phyloP scores from a whole-genome alignment of 2,329 filamentous ascomycete species.

The Arthrobotrys pseudoclavata region DNA sequence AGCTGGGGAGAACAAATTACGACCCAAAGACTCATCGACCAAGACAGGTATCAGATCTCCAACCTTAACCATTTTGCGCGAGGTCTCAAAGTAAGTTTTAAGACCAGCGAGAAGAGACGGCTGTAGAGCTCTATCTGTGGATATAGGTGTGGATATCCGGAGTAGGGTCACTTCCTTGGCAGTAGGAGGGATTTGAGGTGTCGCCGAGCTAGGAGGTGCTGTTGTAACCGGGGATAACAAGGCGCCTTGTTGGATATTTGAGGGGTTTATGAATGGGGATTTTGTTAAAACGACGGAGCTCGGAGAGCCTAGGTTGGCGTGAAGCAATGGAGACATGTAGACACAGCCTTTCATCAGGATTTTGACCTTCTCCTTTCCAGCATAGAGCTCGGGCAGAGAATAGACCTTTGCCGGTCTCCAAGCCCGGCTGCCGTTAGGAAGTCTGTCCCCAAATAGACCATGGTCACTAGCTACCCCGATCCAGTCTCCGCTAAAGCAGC shows the following conservation, averaged over 20 bases:
- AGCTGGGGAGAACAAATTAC: conserved; percentile 81
- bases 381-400: conserved; percentile 82
- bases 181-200: conserved; percentile 72
- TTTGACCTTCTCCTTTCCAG: conserved; percentile 67
- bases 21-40: conserved; percentile 86
- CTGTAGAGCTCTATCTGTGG: conserved; percentile 86
- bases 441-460: conserved; percentile 65
- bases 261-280: conserved; percentile 55
- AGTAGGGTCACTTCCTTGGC: conserved; percentile 86
- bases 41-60: conserved; percentile 91
- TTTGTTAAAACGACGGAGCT: conserved; percentile 51
- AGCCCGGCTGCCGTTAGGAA: conserved; percentile 55
- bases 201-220: conserved; percentile 70
- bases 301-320: conserved; percentile 80
- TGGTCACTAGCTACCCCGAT: conserved; percentile 69
- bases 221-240: conserved; percentile 65
- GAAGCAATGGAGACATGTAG: conserved; percentile 86
- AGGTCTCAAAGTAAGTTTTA: conserved; percentile 88
- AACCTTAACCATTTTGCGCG: conserved; percentile 83
- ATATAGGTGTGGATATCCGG: conserved; percentile 89
- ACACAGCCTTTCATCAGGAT: conserved; percentile 66
- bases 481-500: conserved; percentile 98
- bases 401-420: conserved; percentile 92
- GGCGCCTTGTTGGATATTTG: conserved; percentile 52
- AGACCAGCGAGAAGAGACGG: conserved; percentile 86